Percentiles rank a stretch among this genome's conserved stretches.
Conservation (phyloP, 2,329 filamentous ascomycete genomes). For the Colletotrichum chrysophilum region DNA sequence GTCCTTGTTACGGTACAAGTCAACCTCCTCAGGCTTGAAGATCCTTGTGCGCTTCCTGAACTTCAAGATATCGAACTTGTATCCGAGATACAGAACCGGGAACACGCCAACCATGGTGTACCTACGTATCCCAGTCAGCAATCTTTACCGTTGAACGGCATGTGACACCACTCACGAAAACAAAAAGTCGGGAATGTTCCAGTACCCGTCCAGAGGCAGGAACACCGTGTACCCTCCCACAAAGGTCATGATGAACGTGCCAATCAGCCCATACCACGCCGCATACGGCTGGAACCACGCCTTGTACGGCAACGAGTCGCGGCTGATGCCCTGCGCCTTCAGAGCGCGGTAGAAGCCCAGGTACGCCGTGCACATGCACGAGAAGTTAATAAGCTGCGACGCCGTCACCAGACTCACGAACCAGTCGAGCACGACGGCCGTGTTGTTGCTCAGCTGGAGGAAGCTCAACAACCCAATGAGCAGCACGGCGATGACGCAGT, state of each 20-base stretch:
- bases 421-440: constrained; percentile 74
- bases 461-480: constrained; percentile 75
- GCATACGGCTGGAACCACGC: constrained; percentile 73
- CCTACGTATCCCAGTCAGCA: background rate
- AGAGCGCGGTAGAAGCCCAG: constrained; percentile 75
- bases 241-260: constrained; percentile 74
- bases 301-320: constrained; percentile 73
- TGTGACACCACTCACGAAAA: constrained; percentile 60
- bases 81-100: constrained; percentile 70
- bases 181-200: constrained; percentile 73
- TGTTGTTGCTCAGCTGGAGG: constrained; percentile 70
- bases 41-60: constrained; percentile 67
- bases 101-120: constrained; percentile 79
- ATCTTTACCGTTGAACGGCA: background rate
- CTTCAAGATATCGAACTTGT: constrained; percentile 56
- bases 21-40: constrained; percentile 61
- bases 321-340: constrained; percentile 70
- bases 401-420: constrained; percentile 74
- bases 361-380: constrained; percentile 73
- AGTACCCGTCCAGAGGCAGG: constrained; percentile 61
- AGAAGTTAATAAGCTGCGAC: constrained; percentile 77
- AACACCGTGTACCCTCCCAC: constrained; percentile 81
- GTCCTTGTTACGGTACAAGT: constrained; percentile 66
- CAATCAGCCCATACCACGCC: constrained; percentile 69
- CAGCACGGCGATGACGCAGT: constrained; percentile 71